Evolutionary conservation across 345 rosid genomes (phyloP), one percentile per base, ranked within the genome.

Genomic region (Laguncularia racemosa): DNA sequence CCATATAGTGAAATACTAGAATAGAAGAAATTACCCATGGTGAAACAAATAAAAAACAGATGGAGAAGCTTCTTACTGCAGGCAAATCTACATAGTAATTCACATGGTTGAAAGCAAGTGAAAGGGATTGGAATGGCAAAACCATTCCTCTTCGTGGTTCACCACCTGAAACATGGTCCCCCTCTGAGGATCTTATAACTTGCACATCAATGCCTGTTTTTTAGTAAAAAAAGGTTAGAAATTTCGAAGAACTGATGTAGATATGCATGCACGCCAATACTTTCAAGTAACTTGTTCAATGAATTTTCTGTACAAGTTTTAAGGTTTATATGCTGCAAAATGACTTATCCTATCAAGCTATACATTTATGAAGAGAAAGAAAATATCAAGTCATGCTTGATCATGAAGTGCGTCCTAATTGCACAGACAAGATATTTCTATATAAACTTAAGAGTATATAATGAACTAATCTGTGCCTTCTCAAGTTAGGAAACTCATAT

Each of bases 1-100:
- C 9, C 40, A 33, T 33, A 33, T 10, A 2, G 9, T 33, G 40
- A 33, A 33, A 33, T 9, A 33, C 40, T 33, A 33, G 40, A 33
- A 9, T 33, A 33, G 7, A 33, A 0, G 23, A 58, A 43, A 9
- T 47, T 18, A 58, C 23, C 50, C 20, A 20, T 58, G 28, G 38
- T 21, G 21, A n/a, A n/a, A n/a, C n/a, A 20, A 28, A 33, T 44
- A 26, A 40, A 65, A 54, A 33, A 17, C 12, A 40, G 23, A 26
- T 26, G 6, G 28, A 6, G 40, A 33, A 1, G 49, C 18, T 15
- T 63, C 91, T 78, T 73, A 89, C 96, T 1, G 75, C 62, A 23
- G 96, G 96, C 95, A 89, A 80, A 62, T 84, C 89, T 38, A 89
- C 96, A 17, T 71, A 77, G 64, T 89, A 89, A 68, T 84, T 86